Evolutionary conservation across 371 early-diverging fungal genomes (phyloP).

Genomic region (Lichtheimia ornata): DNA sequence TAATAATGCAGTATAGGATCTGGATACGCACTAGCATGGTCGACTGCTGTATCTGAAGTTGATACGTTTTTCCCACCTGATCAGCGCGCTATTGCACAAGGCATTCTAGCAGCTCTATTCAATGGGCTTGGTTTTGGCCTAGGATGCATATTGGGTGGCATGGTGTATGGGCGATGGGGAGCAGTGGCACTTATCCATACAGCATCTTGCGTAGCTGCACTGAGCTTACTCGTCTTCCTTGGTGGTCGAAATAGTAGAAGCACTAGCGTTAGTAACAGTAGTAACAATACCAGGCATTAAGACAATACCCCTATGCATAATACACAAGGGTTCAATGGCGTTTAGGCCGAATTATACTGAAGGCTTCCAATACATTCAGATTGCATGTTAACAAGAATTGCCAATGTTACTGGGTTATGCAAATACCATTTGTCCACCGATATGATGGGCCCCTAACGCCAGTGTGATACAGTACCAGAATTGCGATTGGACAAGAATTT

Average conservation of each 20-base stretch:
- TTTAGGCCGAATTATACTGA: background rate
- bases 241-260: constrained; percentile 12
- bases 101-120: constrained; percentile 39
- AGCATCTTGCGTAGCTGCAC: constrained; percentile 17
- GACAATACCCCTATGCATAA: background rate
- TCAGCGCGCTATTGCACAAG: constrained; percentile 48
- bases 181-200: constrained; percentile 19
- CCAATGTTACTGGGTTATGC: too few relatives aligned
- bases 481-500: too few relatives aligned
- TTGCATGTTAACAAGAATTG: too few relatives aligned
- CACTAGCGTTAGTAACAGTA: background rate
- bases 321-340: background rate
- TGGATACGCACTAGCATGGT: constrained; percentile 42
- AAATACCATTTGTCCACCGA: too few relatives aligned
- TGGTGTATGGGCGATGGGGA: constrained; percentile 35
- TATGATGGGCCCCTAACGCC: too few relatives aligned
- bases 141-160: constrained; percentile 39
- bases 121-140: constrained; percentile 42
- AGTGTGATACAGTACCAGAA: too few relatives aligned
- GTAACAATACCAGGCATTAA: background rate
- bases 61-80: constrained; percentile 41
- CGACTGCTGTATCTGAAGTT: constrained; percentile 43
- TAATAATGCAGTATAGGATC: constrained; percentile 16
- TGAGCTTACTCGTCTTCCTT: constrained; percentile 31
- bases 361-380: too few relatives aligned